These are phyloP conservation scores for Dryadomyces quercivorus DNA, from an alignment of 2,329 filamentous ascomycete genomes.

Conservation along the genomic window DNA sequence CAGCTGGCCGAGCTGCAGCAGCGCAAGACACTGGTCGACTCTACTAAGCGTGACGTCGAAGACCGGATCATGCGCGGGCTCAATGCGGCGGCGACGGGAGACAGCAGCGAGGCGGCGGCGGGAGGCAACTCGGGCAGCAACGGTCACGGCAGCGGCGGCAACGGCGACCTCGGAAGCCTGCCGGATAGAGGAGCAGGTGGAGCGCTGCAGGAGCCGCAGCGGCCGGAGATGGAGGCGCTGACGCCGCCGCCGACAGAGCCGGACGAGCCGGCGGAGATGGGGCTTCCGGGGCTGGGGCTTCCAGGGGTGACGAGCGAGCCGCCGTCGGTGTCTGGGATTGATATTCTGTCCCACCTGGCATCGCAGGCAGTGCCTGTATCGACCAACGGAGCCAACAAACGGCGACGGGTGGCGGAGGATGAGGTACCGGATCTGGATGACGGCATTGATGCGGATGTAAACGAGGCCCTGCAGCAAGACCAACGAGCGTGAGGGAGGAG, in stretches of 20 bases:
- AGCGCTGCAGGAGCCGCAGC: conserved; percentile 46
- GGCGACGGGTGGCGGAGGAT: conserved; percentile 37
- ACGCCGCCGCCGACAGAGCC: conserved; percentile 9
- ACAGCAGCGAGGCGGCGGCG: too few relatives aligned
- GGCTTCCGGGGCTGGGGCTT: neutral
- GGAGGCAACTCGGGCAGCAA: conserved; percentile 22
- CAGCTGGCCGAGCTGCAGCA: conserved; percentile 50
- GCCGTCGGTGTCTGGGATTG: conserved; percentile 19
- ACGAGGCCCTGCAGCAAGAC: conserved; percentile 38
- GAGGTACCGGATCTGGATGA: conserved; percentile 44
- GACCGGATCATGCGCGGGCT: conserved; percentile 80
- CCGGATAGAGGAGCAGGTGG: conserved; percentile 29
- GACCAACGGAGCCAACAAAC: conserved; percentile 43
- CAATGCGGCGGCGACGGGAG: conserved; percentile 23
- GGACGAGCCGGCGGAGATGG: neutral
- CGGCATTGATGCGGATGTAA: conserved; percentile 44
- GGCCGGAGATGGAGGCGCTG: conserved; percentile 64
- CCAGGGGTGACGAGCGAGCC: too few relatives aligned
- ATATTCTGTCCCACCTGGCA: conserved; percentile 27
- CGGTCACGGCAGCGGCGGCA: conserved; percentile 33
- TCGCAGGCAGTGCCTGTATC: conserved; percentile 34
- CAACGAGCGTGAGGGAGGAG: conserved; percentile 11
- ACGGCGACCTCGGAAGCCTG: conserved; percentile 13
- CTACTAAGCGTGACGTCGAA: conserved; percentile 80
- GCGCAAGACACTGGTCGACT: conserved; percentile 63